Conservation (phyloP, 164 flowering plant species). For the Macadamia tetraphylla region DNA sequence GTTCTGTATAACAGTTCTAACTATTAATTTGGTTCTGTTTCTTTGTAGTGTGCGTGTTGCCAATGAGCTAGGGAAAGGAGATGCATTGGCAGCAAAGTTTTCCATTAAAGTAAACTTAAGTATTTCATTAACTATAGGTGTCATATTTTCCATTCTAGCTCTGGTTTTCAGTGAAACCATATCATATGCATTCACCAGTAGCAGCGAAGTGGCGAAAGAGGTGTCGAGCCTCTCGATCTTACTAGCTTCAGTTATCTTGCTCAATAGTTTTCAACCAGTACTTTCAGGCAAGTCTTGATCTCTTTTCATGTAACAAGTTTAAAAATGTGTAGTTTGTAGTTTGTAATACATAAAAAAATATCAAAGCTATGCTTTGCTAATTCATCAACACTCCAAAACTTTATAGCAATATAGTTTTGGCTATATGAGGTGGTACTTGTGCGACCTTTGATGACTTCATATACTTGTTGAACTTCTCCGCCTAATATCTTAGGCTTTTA, state of each 20-base stretch:
- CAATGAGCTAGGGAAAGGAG: conserved; percentile 28
- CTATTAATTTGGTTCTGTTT: background rate
- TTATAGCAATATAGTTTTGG: no score
- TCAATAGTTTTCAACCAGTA: conserved; percentile 26
- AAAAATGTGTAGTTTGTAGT: no score
- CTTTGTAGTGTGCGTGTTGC: conserved; percentile 26
- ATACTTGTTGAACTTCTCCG: no score
- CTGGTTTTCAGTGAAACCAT: conserved; percentile 17
- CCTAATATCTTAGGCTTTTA: no score
- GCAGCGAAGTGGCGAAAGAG: conserved; percentile 16
- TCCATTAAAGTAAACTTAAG: conserved; percentile 18
- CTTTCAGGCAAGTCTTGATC: conserved; percentile 19
- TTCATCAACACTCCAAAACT: no score
- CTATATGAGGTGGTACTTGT: no score
- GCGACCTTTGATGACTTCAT: no score
- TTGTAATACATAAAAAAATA: no score
- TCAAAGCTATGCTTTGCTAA: no score
- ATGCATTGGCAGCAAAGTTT: conserved; percentile 20
- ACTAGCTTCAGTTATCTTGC: conserved; percentile 21
- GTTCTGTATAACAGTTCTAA: no score
- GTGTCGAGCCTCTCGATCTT: conserved; percentile 23
- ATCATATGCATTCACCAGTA: conserved; percentile 21
- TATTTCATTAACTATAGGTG: conserved; percentile 19
- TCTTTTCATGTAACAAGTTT: background rate
- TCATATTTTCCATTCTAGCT: conserved; percentile 11